Percentiles rank a stretch among this genome's conserved stretches.
Evolutionary conservation across 2,329 filamentous ascomycete genomes (phyloP).

Genomic region (Nannizziopsis arthrosporioides): DNA sequence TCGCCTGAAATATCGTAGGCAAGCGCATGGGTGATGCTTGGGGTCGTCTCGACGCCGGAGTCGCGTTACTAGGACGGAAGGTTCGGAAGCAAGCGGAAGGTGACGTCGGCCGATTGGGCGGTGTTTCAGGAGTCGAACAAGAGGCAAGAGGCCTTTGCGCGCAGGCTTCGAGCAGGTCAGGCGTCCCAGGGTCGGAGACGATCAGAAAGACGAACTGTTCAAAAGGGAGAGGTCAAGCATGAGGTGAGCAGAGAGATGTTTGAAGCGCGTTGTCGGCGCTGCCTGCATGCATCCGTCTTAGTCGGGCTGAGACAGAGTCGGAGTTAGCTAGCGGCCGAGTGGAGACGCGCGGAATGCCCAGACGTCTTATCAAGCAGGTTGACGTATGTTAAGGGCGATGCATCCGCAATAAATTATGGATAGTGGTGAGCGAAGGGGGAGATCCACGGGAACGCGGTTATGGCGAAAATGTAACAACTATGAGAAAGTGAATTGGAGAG

Average conservation of each 20-base stretch:
- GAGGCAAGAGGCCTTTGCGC: constrained; percentile 2
- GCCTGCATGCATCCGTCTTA: constrained; percentile 3
- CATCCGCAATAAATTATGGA: neutral
- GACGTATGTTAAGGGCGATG: constrained; percentile 3
- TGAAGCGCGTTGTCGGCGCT: neutral
- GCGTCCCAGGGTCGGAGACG: no score
- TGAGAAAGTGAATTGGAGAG: neutral
- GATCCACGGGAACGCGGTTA: no score
- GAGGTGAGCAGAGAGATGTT: neutral
- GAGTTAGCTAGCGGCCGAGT: constrained; percentile 8
- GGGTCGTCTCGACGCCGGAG: constrained; percentile 1
- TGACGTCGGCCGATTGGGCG: constrained; percentile 6
- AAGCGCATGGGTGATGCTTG: constrained; percentile 6
- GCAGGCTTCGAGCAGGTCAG: neutral
- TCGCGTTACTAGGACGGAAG: constrained; percentile 2
- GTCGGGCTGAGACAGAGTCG: constrained; percentile 9
- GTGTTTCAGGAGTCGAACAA: constrained; percentile 7
- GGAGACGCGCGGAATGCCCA: constrained; percentile 1
- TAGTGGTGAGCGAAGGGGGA: neutral
- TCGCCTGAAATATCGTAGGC: neutral
- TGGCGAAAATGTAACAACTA: neutral
- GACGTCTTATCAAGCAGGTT: constrained; percentile 5
- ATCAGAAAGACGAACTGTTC: neutral
- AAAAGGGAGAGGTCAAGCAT: neutral
- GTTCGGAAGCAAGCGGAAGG: constrained; percentile 1